These are phyloP conservation scores for Cladobotryum protrusum DNA, from an alignment of 2,329 filamentous ascomycete species.

Conservation along the genomic window DNA sequence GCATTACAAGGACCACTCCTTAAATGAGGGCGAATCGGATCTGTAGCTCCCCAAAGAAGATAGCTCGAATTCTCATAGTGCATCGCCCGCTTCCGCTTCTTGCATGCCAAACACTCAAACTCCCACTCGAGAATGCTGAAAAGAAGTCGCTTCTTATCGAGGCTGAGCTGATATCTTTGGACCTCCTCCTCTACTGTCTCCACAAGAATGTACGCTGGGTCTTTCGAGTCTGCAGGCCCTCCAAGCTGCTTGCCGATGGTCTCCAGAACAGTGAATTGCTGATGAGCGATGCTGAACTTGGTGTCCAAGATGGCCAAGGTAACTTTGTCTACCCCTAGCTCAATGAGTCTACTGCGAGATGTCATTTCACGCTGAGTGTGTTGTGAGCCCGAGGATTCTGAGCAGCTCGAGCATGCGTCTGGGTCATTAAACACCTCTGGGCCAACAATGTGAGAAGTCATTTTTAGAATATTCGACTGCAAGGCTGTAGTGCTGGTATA, in stretches of 20 bases:
- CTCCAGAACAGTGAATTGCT: not conserved
- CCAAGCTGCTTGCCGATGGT: not conserved
- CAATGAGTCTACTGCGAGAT: not conserved
- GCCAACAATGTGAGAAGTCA: not conserved
- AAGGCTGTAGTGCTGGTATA: too few relatives aligned
- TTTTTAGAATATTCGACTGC: not conserved
- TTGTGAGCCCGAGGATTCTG: not conserved
- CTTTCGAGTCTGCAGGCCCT: not conserved
- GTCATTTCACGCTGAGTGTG: not conserved
- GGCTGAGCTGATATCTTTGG: not conserved
- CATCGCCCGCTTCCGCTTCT: not conserved
- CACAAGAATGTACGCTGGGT: not conserved
- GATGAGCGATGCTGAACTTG: not conserved
- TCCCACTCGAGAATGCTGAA: conserved; percentile 2
- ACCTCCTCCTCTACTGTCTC: not conserved
- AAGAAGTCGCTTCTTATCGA: not conserved
- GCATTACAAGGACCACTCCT: conserved; percentile 3
- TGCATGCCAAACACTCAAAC: conserved; percentile 6
- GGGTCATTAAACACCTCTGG: not conserved
- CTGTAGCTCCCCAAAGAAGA: not conserved
- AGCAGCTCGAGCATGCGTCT: not conserved
- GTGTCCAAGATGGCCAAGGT: not conserved
- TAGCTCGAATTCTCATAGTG: not conserved
- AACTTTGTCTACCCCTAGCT: not conserved
- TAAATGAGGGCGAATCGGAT: not conserved